Evolutionary conservation across 2,329 filamentous ascomycete genomes (phyloP).

Genomic region (Aspergillaceae sp.): DNA sequence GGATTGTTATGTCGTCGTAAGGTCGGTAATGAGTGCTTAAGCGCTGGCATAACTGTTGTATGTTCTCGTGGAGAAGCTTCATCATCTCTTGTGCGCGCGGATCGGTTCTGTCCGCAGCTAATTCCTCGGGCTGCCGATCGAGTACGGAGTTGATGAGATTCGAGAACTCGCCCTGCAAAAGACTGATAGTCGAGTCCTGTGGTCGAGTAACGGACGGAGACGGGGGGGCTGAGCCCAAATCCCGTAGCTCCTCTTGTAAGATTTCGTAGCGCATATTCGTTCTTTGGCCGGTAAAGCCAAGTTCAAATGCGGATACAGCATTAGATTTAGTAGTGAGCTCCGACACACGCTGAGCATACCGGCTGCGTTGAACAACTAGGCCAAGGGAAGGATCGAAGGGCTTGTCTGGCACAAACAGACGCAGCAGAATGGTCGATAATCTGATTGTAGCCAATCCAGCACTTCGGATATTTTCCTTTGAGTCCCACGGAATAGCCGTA

Average conservation of each 20-base stretch:
- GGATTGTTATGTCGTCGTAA: conserved; percentile 78
- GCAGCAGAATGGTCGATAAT: conserved; percentile 64
- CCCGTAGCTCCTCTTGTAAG: conserved; percentile 53
- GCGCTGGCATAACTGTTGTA: conserved; percentile 62
- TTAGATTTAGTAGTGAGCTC: conserved; percentile 50
- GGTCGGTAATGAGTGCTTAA: conserved; percentile 62
- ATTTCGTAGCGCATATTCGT: conserved; percentile 59
- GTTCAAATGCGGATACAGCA: conserved; percentile 58
- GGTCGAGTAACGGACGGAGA: conserved; percentile 65
- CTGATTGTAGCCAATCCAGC: conserved; percentile 62
- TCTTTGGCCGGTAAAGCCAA: conserved; percentile 57
- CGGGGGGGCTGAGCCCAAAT: conserved; percentile 58
- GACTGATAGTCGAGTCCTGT: conserved; percentile 54
- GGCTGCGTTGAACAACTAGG: conserved; percentile 54
- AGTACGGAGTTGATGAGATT: conserved; percentile 62
- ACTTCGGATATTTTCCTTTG: conserved; percentile 19
- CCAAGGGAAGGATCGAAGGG: conserved; percentile 69
- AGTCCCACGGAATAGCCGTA: conserved; percentile 4
- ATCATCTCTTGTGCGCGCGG: conserved; percentile 24
- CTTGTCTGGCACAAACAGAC: conserved; percentile 76
- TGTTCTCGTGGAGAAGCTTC: conserved; percentile 43
- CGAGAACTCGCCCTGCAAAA: conserved; percentile 74
- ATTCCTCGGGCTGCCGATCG: conserved; percentile 28
- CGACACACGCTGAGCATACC: conserved; percentile 49
- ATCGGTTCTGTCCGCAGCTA: conserved; percentile 10